Conservation (phyloP, 1,284 basidiomycete genomes). For the Tylopilus sp. region DNA sequence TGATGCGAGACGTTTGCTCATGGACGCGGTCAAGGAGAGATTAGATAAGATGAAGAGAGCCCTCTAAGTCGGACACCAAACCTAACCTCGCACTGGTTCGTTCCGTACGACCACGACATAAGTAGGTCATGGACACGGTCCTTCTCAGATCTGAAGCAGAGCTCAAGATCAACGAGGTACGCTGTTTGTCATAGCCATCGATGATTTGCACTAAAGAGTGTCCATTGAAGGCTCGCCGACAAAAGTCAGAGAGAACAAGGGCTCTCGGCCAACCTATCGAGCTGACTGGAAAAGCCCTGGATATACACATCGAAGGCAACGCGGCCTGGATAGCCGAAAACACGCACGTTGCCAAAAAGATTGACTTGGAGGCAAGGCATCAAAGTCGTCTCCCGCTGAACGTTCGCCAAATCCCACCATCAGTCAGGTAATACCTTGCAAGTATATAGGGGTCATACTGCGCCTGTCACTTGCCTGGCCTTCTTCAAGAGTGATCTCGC, state of each 20-base stretch:
- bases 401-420: slow-evolving; percentile 10
- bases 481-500: slow-evolving; percentile 47
- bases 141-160: slow-evolving; percentile 74
- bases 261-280: slow-evolving; percentile 74
- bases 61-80: neutral
- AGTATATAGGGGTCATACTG: slow-evolving; percentile 78
- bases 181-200: slow-evolving; percentile 22
- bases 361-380: slow-evolving; percentile 67
- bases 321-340: slow-evolving; percentile 86
- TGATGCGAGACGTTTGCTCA: slow-evolving; percentile 57
- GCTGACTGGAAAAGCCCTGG: slow-evolving; percentile 71
- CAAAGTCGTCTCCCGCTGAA: slow-evolving; percentile 5
- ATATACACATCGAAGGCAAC: slow-evolving; percentile 59
- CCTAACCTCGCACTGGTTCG: neutral
- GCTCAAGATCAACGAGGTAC: slow-evolving; percentile 62
- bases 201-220: neutral
- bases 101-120: neutral
- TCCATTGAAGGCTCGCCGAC: slow-evolving; percentile 53
- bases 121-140: slow-evolving; percentile 32
- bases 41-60: slow-evolving; percentile 20
- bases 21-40: slow-evolving; percentile 15
- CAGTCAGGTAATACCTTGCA: slow-evolving; percentile 78
- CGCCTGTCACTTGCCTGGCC: slow-evolving; percentile 79
- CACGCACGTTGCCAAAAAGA: slow-evolving; percentile 65
- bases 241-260: slow-evolving; percentile 71